Conservation (phyloP, 2,329 filamentous ascomycete species). For the Magnaporthiopsis rhizophila region DNA sequence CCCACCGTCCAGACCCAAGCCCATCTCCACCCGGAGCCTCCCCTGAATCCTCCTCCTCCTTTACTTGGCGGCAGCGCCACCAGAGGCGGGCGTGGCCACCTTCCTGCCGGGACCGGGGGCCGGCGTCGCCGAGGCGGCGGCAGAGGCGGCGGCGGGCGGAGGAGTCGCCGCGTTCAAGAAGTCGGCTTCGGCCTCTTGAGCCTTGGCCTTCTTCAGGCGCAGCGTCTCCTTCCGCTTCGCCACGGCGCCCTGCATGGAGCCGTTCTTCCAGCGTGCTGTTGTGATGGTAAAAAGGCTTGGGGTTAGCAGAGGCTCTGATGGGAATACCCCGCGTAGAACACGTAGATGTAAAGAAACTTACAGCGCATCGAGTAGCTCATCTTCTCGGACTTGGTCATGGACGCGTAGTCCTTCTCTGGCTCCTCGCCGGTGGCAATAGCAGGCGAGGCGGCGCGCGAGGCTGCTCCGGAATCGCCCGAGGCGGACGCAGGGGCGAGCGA, state of each 20-base stretch:
- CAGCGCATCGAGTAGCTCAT: slow-evolving; percentile 60
- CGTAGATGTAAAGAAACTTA: slow-evolving; percentile 25
- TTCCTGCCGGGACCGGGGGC: background rate
- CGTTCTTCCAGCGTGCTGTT: slow-evolving; percentile 50
- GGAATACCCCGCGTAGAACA: background rate
- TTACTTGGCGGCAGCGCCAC: background rate
- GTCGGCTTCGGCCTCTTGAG: slow-evolving; percentile 15
- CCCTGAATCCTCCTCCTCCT: no score
- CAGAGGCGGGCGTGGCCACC: background rate
- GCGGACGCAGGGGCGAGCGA: slow-evolving; percentile 3
- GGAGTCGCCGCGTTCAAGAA: slow-evolving; percentile 2
- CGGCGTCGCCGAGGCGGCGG: background rate
- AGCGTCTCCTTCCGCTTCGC: slow-evolving; percentile 53
- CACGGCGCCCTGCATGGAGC: slow-evolving; percentile 52
- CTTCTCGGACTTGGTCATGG: slow-evolving; percentile 58
- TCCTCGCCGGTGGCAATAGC: slow-evolving; percentile 24
- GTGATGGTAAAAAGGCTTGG: background rate
- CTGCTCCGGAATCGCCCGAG: slow-evolving; percentile 5
- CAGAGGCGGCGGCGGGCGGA: background rate
- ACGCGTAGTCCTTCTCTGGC: slow-evolving; percentile 46
- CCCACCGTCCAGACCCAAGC: background rate
- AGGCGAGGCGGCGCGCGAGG: slow-evolving; percentile 5
- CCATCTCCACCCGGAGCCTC: background rate
- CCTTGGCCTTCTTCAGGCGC: slow-evolving; percentile 43
- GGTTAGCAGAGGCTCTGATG: background rate